Evolutionary conservation across 2,329 filamentous ascomycete genomes (phyloP).

Genomic region (Ophiocordyceps sinensis): DNA sequence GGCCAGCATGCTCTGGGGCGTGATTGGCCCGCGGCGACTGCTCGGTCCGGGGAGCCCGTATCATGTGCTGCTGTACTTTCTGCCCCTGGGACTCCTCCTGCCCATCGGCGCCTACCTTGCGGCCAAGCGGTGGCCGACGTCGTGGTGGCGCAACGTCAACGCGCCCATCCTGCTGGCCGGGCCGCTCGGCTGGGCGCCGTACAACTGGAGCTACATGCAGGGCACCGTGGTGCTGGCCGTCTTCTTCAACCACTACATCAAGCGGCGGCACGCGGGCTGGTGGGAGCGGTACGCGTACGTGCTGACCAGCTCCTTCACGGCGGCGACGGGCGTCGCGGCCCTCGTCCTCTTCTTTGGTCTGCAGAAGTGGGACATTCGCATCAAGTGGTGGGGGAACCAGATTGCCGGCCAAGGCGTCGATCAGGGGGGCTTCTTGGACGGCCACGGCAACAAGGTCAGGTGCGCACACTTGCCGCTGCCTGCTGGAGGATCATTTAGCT

Average conservation of each 20-base stretch:
- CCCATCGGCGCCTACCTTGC: slow-evolving; percentile 7
- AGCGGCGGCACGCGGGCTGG: slow-evolving; percentile 9
- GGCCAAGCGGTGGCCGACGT: slow-evolving; percentile 7
- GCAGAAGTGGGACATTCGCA: slow-evolving; percentile 5
- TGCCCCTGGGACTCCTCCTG: slow-evolving; percentile 8
- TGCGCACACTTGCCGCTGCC: slow-evolving; percentile 10
- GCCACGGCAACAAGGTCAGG: slow-evolving; percentile 2
- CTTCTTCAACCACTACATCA: slow-evolving; percentile 13
- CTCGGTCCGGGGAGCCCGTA: slow-evolving; percentile 23
- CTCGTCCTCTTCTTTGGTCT: slow-evolving; percentile 13
- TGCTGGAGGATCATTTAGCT: slow-evolving; percentile 7
- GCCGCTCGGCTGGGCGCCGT: slow-evolving; percentile 11
- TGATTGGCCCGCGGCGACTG: slow-evolving; percentile 50
- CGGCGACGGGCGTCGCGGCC: slow-evolving; percentile 12
- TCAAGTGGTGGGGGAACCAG: slow-evolving; percentile 12
- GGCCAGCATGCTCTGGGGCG: slow-evolving; percentile 50
- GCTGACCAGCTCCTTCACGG: slow-evolving; percentile 11
- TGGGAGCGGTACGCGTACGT: slow-evolving; percentile 16
- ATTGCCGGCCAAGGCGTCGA: slow-evolving; percentile 10
- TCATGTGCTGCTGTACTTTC: slow-evolving; percentile 6
- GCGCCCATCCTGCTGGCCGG: slow-evolving; percentile 10
- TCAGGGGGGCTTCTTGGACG: slow-evolving; percentile 5
- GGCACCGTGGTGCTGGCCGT: slow-evolving; percentile 8
- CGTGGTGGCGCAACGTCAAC: slow-evolving; percentile 10
- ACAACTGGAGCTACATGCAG: slow-evolving; percentile 13